A percentile compares a stretch with the other conserved stretches of the same genome.
Conservation (phyloP, 116 monocot species). For the Trichopus zeylanicus region DNA sequence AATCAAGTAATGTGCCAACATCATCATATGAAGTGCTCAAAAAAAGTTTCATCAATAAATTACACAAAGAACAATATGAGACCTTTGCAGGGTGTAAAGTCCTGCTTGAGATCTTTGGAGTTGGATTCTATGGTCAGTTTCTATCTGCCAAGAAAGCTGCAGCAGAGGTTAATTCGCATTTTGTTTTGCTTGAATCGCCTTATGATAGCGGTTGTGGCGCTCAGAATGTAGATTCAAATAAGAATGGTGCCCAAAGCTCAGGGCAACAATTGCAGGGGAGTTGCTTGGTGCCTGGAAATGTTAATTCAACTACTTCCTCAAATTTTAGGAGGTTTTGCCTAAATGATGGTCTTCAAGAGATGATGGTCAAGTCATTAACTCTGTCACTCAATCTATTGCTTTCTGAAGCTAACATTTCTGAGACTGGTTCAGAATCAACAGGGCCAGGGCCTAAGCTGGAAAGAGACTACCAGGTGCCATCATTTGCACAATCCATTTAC, state of each 20-base stretch:
- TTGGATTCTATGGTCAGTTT: conserved; percentile 83
- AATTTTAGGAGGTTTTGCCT: conserved; percentile 30
- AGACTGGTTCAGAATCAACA: conserved; percentile 7
- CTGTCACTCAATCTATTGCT: conserved; percentile 32
- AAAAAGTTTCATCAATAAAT: conserved; percentile 55
- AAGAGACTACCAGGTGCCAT: conserved; percentile 41
- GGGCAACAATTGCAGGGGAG: conserved; percentile 22
- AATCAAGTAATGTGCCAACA: conserved; percentile 46
- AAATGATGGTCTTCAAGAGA: conserved; percentile 22
- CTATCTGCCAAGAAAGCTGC: conserved; percentile 77
- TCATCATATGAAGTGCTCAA: conserved; percentile 66
- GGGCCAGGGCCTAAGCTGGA: conserved; percentile 13
- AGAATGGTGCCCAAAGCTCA: conserved; percentile 12
- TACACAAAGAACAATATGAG: conserved; percentile 64
- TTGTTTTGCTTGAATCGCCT: conserved; percentile 78
- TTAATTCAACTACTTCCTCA: conserved; percentile 18
- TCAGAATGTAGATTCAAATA: background rate
- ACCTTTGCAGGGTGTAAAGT: conserved; percentile 63
- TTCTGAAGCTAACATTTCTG: conserved; percentile 12
- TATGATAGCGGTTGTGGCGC: conserved; percentile 24
- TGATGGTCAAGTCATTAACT: conserved; percentile 45
- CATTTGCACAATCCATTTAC: conserved; percentile 68
- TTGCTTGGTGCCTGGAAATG: conserved; percentile 38
- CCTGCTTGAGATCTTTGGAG: conserved; percentile 78
- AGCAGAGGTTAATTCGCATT: conserved; percentile 46